Evolutionary conservation across 495 filamentous ascomycete species (phyloP), one percentile per base, ranked within the genome.

Genomic region (Penicillium taxi): DNA sequence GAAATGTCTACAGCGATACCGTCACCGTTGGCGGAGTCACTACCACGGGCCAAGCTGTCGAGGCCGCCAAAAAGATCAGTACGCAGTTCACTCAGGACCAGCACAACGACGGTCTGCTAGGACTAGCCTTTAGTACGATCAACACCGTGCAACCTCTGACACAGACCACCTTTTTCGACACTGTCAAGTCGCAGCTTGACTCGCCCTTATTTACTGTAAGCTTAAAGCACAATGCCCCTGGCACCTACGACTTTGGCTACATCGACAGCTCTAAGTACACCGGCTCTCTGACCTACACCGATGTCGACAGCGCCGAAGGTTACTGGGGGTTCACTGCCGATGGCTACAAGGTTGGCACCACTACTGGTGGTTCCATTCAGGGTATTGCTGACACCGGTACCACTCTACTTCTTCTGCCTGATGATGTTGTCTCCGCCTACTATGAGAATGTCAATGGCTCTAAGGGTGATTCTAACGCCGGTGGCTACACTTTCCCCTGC

Each of bases 151-250:
- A 51, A 28, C 84, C 84, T n/a, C 56, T 47, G 6, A 16, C 47
- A 11, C 73, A 82, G 54, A 74, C 68, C 33, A 89, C 83, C 9
- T 88, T 79, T 60, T 86, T 87, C 58, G 77, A 78, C 58, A 87
- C 77, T 42, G 80, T 84, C 37, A 68, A 74, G 47, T 36, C 58
- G 3, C 55, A 53, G 13, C 70, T 87, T 2, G 67, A 72, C 37
- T 40, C 53, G n/a, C 78, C 77, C 0, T 39, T 88, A 24, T 88
- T 86, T 54, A 81, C 81, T 20, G 79, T 73, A 9, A 67, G 77
- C 34, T 62, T 90, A 40, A 82, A 79, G 62, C 66, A 81, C 48
- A 64, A 69, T 19, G 63, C 57, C 31, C 69, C 81, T 14, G 85
- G 85, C 12, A 65, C 51, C 38, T 86, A 82, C 57, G 81, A 83